Base-by-base conservation (phyloP, 2,329 filamentous ascomycete species). In the Fonsecaea pugnacius region DNA sequence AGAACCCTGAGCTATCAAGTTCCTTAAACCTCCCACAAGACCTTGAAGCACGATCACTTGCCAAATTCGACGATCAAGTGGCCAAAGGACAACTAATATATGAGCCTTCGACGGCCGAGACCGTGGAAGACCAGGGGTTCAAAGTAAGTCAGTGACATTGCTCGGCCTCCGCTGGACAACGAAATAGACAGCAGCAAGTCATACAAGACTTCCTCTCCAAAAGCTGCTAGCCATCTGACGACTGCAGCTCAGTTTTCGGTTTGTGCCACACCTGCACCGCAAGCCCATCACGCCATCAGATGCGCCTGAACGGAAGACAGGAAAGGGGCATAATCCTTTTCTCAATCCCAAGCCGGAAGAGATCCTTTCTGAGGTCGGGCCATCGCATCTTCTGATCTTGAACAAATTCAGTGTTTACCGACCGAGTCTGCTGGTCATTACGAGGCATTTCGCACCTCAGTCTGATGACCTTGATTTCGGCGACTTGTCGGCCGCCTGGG, bases 371-470 rank as follows among this genome's bases (percentile, higher is more conserved):
- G 30, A 64, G 38, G 64, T 72, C 38, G 70, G 70, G 9, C 50
- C 59, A 5, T 58, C 62, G 27, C 71, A 73, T 54, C 63, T 66
- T n/a, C 65, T 73, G 10, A 60, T 72, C 51, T 53, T 73, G 18
- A 73, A 73, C 59, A 73, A 71, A 50, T 73, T 63, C 62, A 70
- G 67, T 38, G 63, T 72, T 5, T 72, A 72, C 52, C 65, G 71
- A 24, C 75, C 83, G 32, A 74, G 67, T 64, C 64, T 78, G 48
- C 74, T 79, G 3, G 71, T 79, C 32, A 76, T 77, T 52, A 80
- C 79, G 6, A 72, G 71, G 6, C 71, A 75, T 1, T 80, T 78
- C 63, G 73, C 72, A 1, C 72, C 71, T 6, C 78, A 79, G 67
- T 74, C 72, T 1, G 75, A 79, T 32, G 72, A 75, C 24, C 72